Base-by-base conservation (phyloP, 306 rosid species). In the Fragaria iinumae region DNA sequence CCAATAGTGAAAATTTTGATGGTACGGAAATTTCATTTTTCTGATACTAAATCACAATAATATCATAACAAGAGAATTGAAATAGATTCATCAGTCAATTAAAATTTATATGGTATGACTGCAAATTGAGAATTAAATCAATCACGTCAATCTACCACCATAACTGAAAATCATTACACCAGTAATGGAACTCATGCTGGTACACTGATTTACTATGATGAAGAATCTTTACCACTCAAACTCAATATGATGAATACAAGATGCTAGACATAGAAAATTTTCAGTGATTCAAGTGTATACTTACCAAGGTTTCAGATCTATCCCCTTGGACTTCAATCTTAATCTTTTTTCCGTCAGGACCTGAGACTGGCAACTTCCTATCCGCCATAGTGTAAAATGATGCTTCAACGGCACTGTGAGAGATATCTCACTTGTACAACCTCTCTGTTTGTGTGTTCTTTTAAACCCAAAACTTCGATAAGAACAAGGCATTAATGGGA, bases 271-370 rank as follows among this genome's bases (percentile, higher is more conserved):
- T 47, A 49, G 12, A 14, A 14, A 34, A n/a, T 32, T 23, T 12
- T 44, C 8, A 10, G 34, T 32, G 34, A 71, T 17, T 36, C 18
- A 41, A 20, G 68, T 12, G 21, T 48, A 50, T 38, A 52, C 25
- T 65, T 79, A 72, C 82, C 50, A 1, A 39, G 17, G 25, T n/a
- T 79, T 50, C 56, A 68, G 70, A 64, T 44, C 77, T 39, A 27
- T 12, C 44, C 32, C 27, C 27, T 48, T 48, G 74, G 66, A 69
- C 62, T 41, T 73, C 69, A n/a, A 11, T 73, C 78, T 55, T 73
- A 23, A 73, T 52, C 64, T 53, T 18, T 29, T 78, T 43, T 34
- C 68, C 29, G 2, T 10, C 41, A 14, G 82, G 78, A 43, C 66
- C 52, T 27, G 72, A 32, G 4, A 1, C 25, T 0, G 27, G 20